These are phyloP conservation scores for Cyclotella sp. DNA, from an alignment of 108 stramenopile genomes.

Conservation along the genomic window DNA sequence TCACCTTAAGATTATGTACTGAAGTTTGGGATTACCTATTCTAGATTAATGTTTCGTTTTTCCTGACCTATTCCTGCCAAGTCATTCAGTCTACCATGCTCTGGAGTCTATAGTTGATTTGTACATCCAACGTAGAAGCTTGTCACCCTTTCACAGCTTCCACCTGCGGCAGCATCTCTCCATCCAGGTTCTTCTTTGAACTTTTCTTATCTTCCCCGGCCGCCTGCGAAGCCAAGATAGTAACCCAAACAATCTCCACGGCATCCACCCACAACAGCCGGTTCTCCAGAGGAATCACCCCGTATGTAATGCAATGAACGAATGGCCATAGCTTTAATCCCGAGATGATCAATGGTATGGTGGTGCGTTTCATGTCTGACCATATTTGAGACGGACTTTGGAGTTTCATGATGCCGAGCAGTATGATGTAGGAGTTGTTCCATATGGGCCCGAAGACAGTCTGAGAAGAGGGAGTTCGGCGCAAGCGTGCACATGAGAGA, in stretches of 20 bases:
- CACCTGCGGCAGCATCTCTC: too few species aligned
- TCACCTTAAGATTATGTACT: too few species aligned
- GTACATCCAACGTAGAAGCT: too few species aligned
- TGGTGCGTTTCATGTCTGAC: constrained; percentile 74
- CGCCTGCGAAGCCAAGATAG: constrained; percentile 73
- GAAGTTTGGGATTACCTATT: too few species aligned
- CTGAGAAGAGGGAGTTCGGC: background rate
- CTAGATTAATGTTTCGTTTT: too few species aligned
- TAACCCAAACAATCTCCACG: constrained; percentile 92
- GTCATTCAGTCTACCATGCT: too few species aligned
- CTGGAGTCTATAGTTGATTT: too few species aligned
- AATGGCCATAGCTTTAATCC: constrained; percentile 92
- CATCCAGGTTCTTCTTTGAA: too few species aligned
- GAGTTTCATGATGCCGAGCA: constrained; percentile 69
- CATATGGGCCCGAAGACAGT: constrained; percentile 57
- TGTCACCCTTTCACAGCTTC: too few species aligned
- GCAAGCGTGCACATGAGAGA: background rate
- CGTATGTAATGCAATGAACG: constrained; percentile 84
- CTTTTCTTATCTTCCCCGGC: too few species aligned
- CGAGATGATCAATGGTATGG: constrained; percentile 70
- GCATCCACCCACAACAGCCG: constrained; percentile 88
- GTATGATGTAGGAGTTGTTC: constrained; percentile 68
- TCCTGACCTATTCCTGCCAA: too few species aligned
- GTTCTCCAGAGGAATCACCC: constrained; percentile 77
- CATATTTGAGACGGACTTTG: constrained; percentile 56